phyloP scores from a whole-genome alignment of 2,329 filamentous ascomycete genomes.

The Aureobasidium vineae region DNA sequence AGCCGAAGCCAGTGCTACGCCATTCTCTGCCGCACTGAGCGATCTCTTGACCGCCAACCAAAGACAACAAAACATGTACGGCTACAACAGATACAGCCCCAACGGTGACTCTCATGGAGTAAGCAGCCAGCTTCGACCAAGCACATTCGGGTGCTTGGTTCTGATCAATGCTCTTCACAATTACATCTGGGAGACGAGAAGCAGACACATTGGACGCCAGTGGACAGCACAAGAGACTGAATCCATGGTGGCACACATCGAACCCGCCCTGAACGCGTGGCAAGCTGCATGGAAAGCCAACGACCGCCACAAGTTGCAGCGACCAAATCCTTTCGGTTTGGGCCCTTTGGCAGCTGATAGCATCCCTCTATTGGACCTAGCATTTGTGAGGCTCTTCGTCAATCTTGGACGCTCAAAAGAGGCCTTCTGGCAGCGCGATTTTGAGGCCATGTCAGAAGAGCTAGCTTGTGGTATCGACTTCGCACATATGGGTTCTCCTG shows the following conservation, averaged over 20 bases:
- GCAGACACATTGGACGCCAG: conserved; percentile 79
- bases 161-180: conserved; percentile 95
- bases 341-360: conserved; percentile 86
- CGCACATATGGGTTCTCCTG: conserved; percentile 55
- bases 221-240: conserved; percentile 94
- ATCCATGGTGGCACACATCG: conserved; percentile 92
- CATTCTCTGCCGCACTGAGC: conserved; percentile 79
- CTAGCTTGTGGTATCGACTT: conserved; percentile 74
- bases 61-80: conserved; percentile 41
- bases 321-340: conserved; percentile 77
- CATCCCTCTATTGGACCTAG: conserved; percentile 85
- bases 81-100: conserved; percentile 30
- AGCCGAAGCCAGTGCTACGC: conserved; percentile 67
- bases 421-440: conserved; percentile 90
- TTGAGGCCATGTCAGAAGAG: conserved; percentile 86
- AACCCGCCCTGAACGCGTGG: conserved; percentile 92
- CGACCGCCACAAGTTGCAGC: conserved; percentile 76
- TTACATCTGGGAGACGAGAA: conserved; percentile 96
- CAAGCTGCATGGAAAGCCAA: conserved; percentile 88
- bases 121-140: conserved; percentile 69
- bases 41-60: conserved; percentile 77
- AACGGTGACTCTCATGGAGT: conserved; percentile 28
- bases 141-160: conserved; percentile 87
- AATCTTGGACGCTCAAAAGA: conserved; percentile 92
- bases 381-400: conserved; percentile 88